Percentiles rank a stretch among this genome's conserved stretches.
Evolutionary conservation across 1,284 basidiomycete species (phyloP).

Genomic region (Cutaneotrichosporon mucoides): DNA sequence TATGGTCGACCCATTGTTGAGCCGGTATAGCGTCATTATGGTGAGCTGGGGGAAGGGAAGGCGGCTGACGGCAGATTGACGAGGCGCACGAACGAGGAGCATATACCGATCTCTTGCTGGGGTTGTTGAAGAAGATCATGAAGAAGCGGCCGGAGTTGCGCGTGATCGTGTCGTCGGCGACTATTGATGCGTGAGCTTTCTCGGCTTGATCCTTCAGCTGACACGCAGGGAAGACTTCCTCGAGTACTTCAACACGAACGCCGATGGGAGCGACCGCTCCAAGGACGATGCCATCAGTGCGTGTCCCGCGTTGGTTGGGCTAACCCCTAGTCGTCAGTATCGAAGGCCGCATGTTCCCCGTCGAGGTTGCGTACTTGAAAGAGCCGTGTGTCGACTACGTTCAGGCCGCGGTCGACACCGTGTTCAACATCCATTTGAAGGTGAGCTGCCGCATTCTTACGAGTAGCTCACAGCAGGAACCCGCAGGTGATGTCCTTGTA

Average conservation of each 20-base stretch:
- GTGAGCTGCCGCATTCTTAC: slow-evolving; percentile 49
- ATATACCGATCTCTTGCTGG: slow-evolving; percentile 89
- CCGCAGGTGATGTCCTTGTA: slow-evolving; percentile 79
- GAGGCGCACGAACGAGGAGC: slow-evolving; percentile 96
- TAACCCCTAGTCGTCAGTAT: slow-evolving; percentile 70
- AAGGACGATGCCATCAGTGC: slow-evolving; percentile 48
- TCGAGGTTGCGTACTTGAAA: slow-evolving; percentile 71
- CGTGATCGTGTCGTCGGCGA: slow-evolving; percentile 90
- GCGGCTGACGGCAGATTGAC: slow-evolving; percentile 62
- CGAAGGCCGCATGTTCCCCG: slow-evolving; percentile 88
- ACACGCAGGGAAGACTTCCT: slow-evolving; percentile 61
- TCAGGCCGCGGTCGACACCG: slow-evolving; percentile 72
- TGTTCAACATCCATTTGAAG: slow-evolving; percentile 80
- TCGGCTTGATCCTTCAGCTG: not conserved
- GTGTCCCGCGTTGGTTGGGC: slow-evolving; percentile 1
- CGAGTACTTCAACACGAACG: slow-evolving; percentile 72
- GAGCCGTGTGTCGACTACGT: slow-evolving; percentile 77
- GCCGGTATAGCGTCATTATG: slow-evolving; percentile 91
- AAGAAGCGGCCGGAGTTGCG: slow-evolving; percentile 82
- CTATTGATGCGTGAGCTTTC: slow-evolving; percentile 69
- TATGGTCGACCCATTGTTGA: slow-evolving; percentile 79
- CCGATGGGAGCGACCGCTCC: slow-evolving; percentile 43
- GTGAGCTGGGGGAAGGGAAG: slow-evolving; percentile 51
- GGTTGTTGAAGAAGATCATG: slow-evolving; percentile 90
- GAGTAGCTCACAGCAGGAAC: slow-evolving; percentile 55